Percentiles rank a stretch among this genome's conserved stretches.
These are phyloP conservation scores for Penicillium lagena DNA, from an alignment of 495 filamentous ascomycete species.

Conservation along the genomic window DNA sequence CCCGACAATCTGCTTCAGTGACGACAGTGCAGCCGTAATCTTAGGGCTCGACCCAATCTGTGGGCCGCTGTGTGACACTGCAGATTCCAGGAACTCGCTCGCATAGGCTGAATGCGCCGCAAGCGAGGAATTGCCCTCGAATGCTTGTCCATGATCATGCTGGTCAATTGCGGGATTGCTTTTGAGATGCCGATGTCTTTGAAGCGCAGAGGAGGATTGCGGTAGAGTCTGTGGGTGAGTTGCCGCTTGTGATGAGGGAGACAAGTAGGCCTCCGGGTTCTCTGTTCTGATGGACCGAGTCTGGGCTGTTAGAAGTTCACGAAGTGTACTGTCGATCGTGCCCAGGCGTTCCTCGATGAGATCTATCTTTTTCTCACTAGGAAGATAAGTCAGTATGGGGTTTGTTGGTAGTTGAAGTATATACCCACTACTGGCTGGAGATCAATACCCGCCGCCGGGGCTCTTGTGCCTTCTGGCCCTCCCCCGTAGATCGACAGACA, in stretches of 20 bases:
- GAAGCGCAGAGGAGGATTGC: neutral
- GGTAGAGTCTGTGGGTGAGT: slow-evolving; percentile 1
- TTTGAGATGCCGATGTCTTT: slow-evolving; percentile 7
- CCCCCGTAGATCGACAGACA: slow-evolving; percentile 51
- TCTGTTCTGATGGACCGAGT: slow-evolving; percentile 1
- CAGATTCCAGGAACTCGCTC: slow-evolving; percentile 53
- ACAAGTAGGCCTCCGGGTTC: slow-evolving; percentile 1
- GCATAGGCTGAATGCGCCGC: slow-evolving; percentile 59
- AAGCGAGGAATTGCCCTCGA: slow-evolving; percentile 57
- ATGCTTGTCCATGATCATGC: slow-evolving; percentile 37
- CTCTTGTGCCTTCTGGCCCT: slow-evolving; percentile 52
- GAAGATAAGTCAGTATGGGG: neutral
- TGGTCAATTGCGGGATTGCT: slow-evolving; percentile 27
- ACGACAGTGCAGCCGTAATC: slow-evolving; percentile 49
- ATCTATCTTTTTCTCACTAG: slow-evolving; percentile 64
- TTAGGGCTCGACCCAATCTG: slow-evolving; percentile 39
- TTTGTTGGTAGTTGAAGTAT: neutral
- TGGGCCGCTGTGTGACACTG: slow-evolving; percentile 47
- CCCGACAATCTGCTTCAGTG: slow-evolving; percentile 49
- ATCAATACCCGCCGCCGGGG: slow-evolving; percentile 58
- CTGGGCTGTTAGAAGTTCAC: slow-evolving; percentile 18
- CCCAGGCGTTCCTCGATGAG: slow-evolving; percentile 56
- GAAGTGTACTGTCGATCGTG: slow-evolving; percentile 49
- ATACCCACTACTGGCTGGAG: slow-evolving; percentile 53
- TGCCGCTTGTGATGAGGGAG: slow-evolving; percentile 12